These are phyloP conservation scores for Beta lomatogona DNA, from an alignment of 179 eudicot species.

Conservation along the genomic window DNA sequence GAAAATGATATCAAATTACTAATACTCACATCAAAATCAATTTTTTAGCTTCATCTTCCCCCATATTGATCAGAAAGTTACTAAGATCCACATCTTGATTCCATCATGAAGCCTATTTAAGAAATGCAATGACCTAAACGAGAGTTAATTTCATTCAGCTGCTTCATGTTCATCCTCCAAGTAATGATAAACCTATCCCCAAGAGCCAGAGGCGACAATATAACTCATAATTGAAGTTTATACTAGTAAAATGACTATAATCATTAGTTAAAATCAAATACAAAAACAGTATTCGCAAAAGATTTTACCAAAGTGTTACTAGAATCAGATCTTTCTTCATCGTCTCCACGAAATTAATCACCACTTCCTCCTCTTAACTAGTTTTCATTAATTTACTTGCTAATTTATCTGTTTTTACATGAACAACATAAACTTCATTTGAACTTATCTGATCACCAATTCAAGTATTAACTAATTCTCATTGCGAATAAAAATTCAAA, in stretches of 20 bases:
- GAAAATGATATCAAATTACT: not conserved
- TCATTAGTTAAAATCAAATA: not conserved
- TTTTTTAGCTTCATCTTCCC: not conserved
- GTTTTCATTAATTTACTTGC: not conserved
- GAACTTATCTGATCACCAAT: not conserved
- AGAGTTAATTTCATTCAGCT: not conserved
- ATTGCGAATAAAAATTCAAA: not conserved
- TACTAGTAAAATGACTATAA: too few relatives aligned
- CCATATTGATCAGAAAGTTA: not conserved
- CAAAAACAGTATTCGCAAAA: not conserved
- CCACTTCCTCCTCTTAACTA: not conserved
- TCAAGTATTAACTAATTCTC: not conserved
- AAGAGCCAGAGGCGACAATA: not conserved
- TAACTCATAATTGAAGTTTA: not conserved
- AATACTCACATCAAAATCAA: not conserved
- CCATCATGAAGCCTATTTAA: not conserved
- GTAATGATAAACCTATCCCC: not conserved
- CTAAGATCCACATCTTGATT: not conserved
- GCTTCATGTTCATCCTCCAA: not conserved
- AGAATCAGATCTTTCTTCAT: not conserved
- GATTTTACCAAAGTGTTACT: not conserved
- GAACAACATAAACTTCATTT: not conserved
- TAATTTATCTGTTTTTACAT: not conserved
- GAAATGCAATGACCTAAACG: not conserved
- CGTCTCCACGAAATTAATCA: not conserved